Evolutionary conservation across 108 stramenopile genomes (phyloP), one percentile per base, ranked within the genome.

Genomic region (Nitzschia palea): DNA sequence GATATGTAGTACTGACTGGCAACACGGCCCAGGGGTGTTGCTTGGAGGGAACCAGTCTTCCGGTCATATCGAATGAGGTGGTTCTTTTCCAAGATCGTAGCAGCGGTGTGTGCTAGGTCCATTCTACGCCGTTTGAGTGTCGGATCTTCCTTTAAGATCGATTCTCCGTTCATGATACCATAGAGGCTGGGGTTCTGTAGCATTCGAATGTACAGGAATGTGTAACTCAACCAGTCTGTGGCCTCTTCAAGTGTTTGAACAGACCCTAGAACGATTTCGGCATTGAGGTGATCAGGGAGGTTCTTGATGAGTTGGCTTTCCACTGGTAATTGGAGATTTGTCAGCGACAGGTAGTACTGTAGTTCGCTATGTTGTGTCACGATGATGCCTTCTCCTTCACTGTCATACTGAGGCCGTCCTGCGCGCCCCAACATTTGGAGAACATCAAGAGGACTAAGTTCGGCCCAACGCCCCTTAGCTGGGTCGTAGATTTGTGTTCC

Each of bases 401-500:
- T 91, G 80, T 99, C 99, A 67, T 96, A 98, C 80, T 98, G 98
- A 15, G 98, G 98, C 20, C 99, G 91, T 22, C 99, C 99, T 18
- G 99, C 99, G 33, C 99, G 88, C 29, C 99, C 99, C 55, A 99
- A 85, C 99, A 99, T 99, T 68, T 99, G 99, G 63, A 97, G 55
- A 9, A 99, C 90, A 73, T 99, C 99, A 48, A 98, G 87, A 15
- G 97, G 98, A 70, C 91, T 94, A 2, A 99, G 82, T 83, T 99
- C 99, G n/a, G 91, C 91, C 99, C 99, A 99, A 1, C 89, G 73
- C 3, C 99, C 99, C 75, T 97, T 92, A 4, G 83, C 85, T 0
- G 99, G 99, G 61, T 96, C 93, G 79, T 99, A 99, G 59, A 99
- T 95, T 73, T 99, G 98, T 23, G 99, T 99, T n/a, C 99, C 99